Evolutionary conservation across 352 stramenopile genomes (phyloP), one percentile per base, ranked within the genome.

Genomic region (Phytophthora pistaciae): DNA sequence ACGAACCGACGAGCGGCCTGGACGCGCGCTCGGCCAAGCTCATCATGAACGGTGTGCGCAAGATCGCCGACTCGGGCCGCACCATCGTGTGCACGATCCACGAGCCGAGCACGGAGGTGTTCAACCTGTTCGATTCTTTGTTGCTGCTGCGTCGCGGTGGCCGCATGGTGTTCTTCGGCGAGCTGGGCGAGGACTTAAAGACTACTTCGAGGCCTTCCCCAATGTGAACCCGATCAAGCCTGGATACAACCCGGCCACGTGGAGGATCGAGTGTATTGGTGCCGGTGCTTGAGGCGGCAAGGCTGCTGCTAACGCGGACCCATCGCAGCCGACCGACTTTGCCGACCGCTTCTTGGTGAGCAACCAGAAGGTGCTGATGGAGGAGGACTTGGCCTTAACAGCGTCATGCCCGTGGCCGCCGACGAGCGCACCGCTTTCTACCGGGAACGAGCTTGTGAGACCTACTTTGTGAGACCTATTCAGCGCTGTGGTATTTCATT

Each of bases 391-490:
- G 14, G 57, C 16, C 56, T 74, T 29, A 74, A 74, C 55, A 74
- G 60, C 23, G 67, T 74, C 38, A 74, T 74, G 60, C 67, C 60
- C 14, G 61, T 74, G 0, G 60, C 67, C 23, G 55, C 67, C 4
- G 61, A 70, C n/a, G 67, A 73, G 44, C 60, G 66, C 6, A 65
- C 66, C 5, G 77, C 77, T 33, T 56, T 91, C 60, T 84, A 84
- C 62, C 70, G 77, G 40, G 77, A 84, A 53, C 83, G 89, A 42
- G 70, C 82, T 38, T 87, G 88, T 13, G 56, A 91, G 49, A 97
- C 95, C 53, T 98, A 98, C 65, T 79, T 87, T 36, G 68, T 13
- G 56, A 91, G 49, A 97, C 95, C 53, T 98, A 98, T 65, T 79
- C 87, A 33, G 68, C 84, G 21, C 60, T 77, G 8, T 83, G 87